Percentiles rank a stretch among this genome's conserved stretches.
Evolutionary conservation across 192 early-diverging fungal genomes (phyloP).

Genomic region (Kickxella alabastrina): DNA sequence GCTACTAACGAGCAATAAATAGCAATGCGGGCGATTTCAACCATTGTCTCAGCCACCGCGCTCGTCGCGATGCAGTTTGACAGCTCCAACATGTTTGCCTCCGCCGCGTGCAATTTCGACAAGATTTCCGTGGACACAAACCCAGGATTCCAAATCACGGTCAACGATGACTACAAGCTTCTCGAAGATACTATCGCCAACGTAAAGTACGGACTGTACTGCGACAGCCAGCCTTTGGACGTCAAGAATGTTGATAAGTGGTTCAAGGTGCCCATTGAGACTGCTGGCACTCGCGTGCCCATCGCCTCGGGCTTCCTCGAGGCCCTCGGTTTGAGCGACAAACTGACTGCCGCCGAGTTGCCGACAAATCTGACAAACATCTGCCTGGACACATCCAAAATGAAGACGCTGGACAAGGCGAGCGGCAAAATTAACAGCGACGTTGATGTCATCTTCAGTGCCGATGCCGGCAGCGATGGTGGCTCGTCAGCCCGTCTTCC

Average conservation of each 20-base stretch:
- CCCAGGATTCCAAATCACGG: slow-evolving; percentile 44
- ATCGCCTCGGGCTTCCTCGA: slow-evolving; percentile 46
- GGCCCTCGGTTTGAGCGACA: slow-evolving; percentile 19
- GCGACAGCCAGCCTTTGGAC: slow-evolving; percentile 31
- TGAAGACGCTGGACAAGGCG: slow-evolving; percentile 12
- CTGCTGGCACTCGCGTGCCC: slow-evolving; percentile 31
- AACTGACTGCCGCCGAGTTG: slow-evolving; percentile 14
- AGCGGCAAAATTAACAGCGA: background rate
- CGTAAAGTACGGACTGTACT: slow-evolving; percentile 43
- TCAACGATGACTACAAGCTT: slow-evolving; percentile 48
- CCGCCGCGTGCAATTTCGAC: slow-evolving; percentile 34
- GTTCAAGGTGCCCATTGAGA: slow-evolving; percentile 46
- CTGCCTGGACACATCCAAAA: slow-evolving; percentile 26
- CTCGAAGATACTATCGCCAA: slow-evolving; percentile 29
- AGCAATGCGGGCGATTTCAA: slow-evolving; percentile 17
- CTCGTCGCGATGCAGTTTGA: background rate
- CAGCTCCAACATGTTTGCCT: slow-evolving; percentile 2
- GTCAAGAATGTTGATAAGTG: slow-evolving; percentile 35
- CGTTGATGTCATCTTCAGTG: slow-evolving; percentile 34
- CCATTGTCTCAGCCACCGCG: slow-evolving; percentile 1
- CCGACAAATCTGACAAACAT: slow-evolving; percentile 36
- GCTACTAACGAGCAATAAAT: too few relatives aligned
- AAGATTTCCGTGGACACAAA: slow-evolving; percentile 14
- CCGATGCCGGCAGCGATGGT: slow-evolving; percentile 24
- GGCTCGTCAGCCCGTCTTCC: slow-evolving; percentile 28